Evolutionary conservation across 208 protist species (phyloP).

Genomic region (Leishmania braziliensis): DNA sequence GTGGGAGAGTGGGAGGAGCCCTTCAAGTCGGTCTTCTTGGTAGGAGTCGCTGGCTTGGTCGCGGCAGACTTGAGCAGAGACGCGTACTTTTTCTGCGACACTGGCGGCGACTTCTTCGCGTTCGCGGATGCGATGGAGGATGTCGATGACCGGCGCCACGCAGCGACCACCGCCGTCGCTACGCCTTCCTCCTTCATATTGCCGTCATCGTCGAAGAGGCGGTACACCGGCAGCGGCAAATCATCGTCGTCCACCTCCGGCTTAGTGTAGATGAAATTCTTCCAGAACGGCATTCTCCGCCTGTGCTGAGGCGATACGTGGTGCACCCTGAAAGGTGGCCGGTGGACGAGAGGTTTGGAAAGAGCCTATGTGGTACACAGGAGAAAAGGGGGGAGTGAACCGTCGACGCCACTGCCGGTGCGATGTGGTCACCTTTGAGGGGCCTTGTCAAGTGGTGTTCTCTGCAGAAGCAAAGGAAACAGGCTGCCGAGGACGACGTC

Average conservation of each 20-base stretch:
- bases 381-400: neutral
- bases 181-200: constrained; percentile 42
- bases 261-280: constrained; percentile 62
- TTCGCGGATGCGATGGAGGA: constrained; percentile 14
- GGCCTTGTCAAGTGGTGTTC: neutral
- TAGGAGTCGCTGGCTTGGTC: constrained; percentile 19
- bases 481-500: neutral
- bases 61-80: constrained; percentile 30
- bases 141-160: constrained; percentile 11
- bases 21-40: constrained; percentile 2
- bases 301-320: neutral
- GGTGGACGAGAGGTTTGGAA: neutral
- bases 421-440: neutral
- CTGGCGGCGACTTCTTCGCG: constrained; percentile 32
- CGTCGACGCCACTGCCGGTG: neutral
- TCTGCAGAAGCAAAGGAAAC: neutral
- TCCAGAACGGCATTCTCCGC: constrained; percentile 74
- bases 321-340: too few relatives aligned
- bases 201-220: constrained; percentile 83
- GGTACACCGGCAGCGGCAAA: constrained; percentile 79
- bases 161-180: constrained; percentile 6
- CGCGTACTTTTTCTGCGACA: constrained; percentile 13
- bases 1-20: neutral
- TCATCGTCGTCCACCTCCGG: constrained; percentile 85
- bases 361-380: neutral